These are phyloP conservation scores for Suhomyces canberraensis DNA, from an alignment of 805 yeast species.

Conservation along the genomic window DNA sequence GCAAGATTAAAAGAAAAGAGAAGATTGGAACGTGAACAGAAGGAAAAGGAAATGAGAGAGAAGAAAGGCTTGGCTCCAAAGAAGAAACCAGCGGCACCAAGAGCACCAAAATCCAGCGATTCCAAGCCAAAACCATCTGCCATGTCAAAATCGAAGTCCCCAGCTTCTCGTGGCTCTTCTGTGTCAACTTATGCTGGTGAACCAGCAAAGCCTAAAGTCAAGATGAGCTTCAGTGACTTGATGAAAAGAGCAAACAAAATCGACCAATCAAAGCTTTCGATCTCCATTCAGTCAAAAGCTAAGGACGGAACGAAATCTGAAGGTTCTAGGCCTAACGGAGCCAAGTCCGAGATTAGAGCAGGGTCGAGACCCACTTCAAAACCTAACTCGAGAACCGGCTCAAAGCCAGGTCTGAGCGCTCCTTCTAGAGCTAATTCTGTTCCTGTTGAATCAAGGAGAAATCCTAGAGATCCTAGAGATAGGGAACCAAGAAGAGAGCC, in stretches of 20 bases:
- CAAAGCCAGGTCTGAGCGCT: too few species aligned
- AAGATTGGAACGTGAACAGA: constrained; percentile 49
- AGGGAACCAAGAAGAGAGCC: background rate
- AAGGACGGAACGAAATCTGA: constrained; percentile 39
- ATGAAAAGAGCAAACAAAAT: constrained; percentile 66
- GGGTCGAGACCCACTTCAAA: background rate
- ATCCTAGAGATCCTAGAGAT: background rate
- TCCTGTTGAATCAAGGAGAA: constrained; percentile 1
- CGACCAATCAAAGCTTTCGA: constrained; percentile 44
- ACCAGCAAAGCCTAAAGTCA: constrained; percentile 27
- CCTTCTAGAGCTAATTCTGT: constrained; percentile 1
- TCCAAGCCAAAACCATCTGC: constrained; percentile 4
- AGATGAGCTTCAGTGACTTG: constrained; percentile 61
- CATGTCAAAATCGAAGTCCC: constrained; percentile 1
- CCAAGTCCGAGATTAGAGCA: too few species aligned
- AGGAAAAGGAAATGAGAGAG: constrained; percentile 31
- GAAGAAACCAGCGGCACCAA: constrained; percentile 8
- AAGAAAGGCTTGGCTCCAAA: constrained; percentile 32
- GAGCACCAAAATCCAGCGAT: background rate
- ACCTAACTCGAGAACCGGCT: background rate
- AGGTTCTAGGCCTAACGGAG: constrained; percentile 3
- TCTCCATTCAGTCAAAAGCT: constrained; percentile 38
- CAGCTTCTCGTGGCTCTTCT: background rate
- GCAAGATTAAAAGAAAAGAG: constrained; percentile 65
- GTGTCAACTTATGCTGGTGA: constrained; percentile 7